Conservation (phyloP, 2,329 filamentous ascomycete genomes). For the Ophiostoma sp. region DNA sequence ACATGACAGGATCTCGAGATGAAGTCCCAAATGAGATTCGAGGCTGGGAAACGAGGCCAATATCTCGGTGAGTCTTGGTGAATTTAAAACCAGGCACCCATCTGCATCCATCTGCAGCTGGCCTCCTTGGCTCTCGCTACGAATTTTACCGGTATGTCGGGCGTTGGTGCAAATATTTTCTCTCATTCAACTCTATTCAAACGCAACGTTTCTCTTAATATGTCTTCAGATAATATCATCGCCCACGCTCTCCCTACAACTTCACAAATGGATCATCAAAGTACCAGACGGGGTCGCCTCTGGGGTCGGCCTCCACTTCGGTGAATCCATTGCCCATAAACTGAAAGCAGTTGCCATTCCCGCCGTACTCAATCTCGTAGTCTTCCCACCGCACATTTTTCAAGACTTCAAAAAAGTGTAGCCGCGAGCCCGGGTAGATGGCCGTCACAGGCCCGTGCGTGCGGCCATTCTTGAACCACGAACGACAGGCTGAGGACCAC, state of each 20-base stretch:
- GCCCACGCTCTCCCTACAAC: no score
- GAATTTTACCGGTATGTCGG: no score
- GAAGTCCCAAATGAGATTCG: background rate
- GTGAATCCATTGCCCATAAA: background rate
- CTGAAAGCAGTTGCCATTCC: background rate
- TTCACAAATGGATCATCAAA: background rate
- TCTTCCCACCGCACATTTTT: conserved; percentile 52
- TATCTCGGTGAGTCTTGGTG: background rate
- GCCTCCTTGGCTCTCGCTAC: background rate
- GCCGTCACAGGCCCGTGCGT: conserved; percentile 46
- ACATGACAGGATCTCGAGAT: background rate
- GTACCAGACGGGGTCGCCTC: background rate
- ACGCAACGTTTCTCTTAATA: no score
- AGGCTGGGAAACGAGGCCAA: background rate
- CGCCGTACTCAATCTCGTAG: conserved; percentile 37
- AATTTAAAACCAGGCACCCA: background rate
- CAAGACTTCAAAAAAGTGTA: conserved; percentile 55
- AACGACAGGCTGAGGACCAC: conserved; percentile 48
- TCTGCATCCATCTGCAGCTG: background rate
- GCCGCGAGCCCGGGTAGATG: conserved; percentile 51
- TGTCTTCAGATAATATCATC: no score
- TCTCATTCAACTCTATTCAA: no score
- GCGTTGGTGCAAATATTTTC: no score
- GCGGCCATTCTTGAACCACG: conserved; percentile 53
- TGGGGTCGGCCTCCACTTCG: background rate